Conservation (phyloP, 441 rosid species). For the Gossypium gossypioides region DNA sequence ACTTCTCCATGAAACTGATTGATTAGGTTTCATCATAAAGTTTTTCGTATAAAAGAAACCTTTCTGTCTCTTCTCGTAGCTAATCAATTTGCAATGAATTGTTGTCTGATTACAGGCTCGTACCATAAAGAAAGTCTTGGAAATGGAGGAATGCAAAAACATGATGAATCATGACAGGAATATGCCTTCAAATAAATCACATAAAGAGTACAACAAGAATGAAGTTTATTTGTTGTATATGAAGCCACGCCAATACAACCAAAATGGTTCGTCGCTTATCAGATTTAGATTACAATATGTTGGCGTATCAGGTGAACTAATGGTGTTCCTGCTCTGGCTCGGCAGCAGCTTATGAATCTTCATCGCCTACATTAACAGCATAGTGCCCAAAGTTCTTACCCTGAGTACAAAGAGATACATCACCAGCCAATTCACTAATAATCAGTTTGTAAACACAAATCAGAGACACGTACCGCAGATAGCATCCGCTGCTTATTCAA, state of each 20-base stretch:
- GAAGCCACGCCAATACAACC: background rate
- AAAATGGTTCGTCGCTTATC: background rate
- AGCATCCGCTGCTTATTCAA: conserved; percentile 75
- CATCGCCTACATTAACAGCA: conserved; percentile 24
- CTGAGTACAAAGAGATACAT: conserved; percentile 18
- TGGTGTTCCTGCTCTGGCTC: background rate
- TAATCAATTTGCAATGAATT: background rate
- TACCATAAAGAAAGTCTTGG: background rate
- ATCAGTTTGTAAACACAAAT: background rate
- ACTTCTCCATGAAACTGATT: background rate
- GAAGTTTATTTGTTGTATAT: background rate
- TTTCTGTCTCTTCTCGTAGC: background rate
- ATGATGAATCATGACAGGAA: background rate
- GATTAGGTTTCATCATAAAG: background rate
- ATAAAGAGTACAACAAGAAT: background rate
- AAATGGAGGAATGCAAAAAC: background rate
- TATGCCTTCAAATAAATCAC: background rate
- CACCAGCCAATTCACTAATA: background rate
- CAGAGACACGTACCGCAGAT: conserved; percentile 39
- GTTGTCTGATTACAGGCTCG: background rate
- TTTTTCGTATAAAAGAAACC: background rate
- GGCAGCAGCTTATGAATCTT: background rate
- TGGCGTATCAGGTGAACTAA: background rate
- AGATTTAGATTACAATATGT: background rate
- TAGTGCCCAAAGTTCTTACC: conserved; percentile 37